A percentile compares a stretch with the other conserved stretches of the same genome.
These are phyloP conservation scores for Stromatinia cepivora DNA, from an alignment of 2,329 filamentous ascomycete species.

Conservation along the genomic window DNA sequence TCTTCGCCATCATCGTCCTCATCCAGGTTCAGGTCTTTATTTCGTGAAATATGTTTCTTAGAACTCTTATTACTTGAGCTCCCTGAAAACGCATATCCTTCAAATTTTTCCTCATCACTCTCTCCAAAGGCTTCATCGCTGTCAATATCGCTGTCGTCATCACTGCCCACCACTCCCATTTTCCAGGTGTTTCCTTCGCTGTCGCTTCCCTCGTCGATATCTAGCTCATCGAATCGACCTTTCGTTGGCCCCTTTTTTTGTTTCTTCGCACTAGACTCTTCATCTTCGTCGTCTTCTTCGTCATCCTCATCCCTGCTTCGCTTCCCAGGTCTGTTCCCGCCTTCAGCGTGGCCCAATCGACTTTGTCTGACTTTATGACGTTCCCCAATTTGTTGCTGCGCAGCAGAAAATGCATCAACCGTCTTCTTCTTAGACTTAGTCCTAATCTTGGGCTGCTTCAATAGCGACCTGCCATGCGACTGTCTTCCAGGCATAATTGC, in stretches of 20 bases:
- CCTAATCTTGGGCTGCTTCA: slow-evolving; percentile 43
- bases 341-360: slow-evolving; percentile 57
- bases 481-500: slow-evolving; percentile 42
- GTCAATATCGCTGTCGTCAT: slow-evolving; percentile 68
- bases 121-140: slow-evolving; percentile 71
- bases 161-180: slow-evolving; percentile 63
- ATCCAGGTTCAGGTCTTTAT: slow-evolving; percentile 51
- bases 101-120: slow-evolving; percentile 70
- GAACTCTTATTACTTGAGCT: slow-evolving; percentile 49
- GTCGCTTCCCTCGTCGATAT: slow-evolving; percentile 62
- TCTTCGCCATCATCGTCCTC: slow-evolving; percentile 46
- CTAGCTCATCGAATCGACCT: slow-evolving; percentile 45
- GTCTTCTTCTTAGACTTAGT: slow-evolving; percentile 49
- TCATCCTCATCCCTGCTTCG: slow-evolving; percentile 48
- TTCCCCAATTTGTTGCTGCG: slow-evolving; percentile 56
- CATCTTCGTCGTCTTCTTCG: slow-evolving; percentile 46
- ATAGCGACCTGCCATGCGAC: slow-evolving; percentile 39
- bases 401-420: slow-evolving; percentile 62
- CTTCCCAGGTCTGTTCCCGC: slow-evolving; percentile 44
- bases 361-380: slow-evolving; percentile 54
- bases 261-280: slow-evolving; percentile 43
- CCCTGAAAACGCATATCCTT: slow-evolving; percentile 65
- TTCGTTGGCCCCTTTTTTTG: slow-evolving; percentile 36
- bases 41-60: slow-evolving; percentile 49
- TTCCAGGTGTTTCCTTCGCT: slow-evolving; percentile 69